Conservation (phyloP, 208 protist genomes). For the Wallacemonas sp. region DNA sequence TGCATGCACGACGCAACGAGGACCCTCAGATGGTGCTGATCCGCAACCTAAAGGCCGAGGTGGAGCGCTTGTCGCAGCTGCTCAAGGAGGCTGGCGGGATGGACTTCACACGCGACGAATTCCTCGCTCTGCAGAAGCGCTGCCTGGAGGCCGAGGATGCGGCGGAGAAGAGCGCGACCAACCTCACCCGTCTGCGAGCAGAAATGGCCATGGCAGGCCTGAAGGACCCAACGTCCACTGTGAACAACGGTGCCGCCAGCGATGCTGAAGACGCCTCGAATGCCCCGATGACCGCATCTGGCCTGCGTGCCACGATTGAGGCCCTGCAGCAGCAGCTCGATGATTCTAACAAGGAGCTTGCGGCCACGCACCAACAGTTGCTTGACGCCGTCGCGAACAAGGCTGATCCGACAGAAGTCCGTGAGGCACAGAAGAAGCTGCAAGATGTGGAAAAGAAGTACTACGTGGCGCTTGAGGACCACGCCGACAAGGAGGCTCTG, state of each 20-base stretch:
- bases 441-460: slow-evolving; percentile 5
- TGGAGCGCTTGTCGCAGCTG: slow-evolving; percentile 36
- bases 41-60: slow-evolving; percentile 25
- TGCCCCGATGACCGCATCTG: neutral
- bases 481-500: slow-evolving; percentile 14
- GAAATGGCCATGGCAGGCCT: slow-evolving; percentile 19
- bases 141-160: slow-evolving; percentile 22
- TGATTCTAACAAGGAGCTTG: slow-evolving; percentile 17
- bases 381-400: neutral
- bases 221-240: neutral
- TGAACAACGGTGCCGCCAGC: neutral
- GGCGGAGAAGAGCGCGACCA: neutral
- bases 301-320: slow-evolving; percentile 18
- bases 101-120: slow-evolving; percentile 27
- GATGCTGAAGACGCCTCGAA: neutral
- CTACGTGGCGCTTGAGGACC: neutral
- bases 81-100: slow-evolving; percentile 28
- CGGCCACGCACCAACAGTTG: slow-evolving; percentile 14
- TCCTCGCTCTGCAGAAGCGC: neutral
- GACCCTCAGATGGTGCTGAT: slow-evolving; percentile 60
- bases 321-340: slow-evolving; percentile 24
- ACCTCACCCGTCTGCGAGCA: slow-evolving; percentile 17
- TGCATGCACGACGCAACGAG: slow-evolving; percentile 70
- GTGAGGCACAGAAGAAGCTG: slow-evolving; percentile 6
- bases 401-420: neutral